Evolutionary conservation across 345 rosid genomes (phyloP), one percentile per base, ranked within the genome.

Genomic region (Salix exigua): DNA sequence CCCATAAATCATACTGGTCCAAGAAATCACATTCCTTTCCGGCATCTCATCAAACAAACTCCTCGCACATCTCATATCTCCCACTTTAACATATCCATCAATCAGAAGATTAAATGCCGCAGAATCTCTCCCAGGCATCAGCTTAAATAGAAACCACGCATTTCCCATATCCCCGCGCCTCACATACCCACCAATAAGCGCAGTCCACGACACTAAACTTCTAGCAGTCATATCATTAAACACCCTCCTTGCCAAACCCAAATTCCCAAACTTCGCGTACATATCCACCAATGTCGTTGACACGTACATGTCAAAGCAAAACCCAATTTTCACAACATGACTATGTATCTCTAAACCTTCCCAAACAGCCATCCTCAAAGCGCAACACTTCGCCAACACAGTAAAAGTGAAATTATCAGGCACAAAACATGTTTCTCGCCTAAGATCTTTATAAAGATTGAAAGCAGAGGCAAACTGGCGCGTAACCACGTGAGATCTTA

Each of bases 161-260:
- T 70, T 75, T 40, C 8, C 71, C 80, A 91, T 73, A 81, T 89
- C 82, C 11, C 89, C 90, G 28, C 79, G 77, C 83, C 80, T 89
- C 66, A 82, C 79, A 61, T 87, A 90, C 48, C 97, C 94, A 33
- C 90, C 79, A 23, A 93, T 85, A 9, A 91, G 73, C 70, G 89
- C 94, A 0, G 98, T 93, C 98, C 96, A 90, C 1, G 97, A 90
- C 55, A 90, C 93, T 68, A 82, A 31, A 80, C 87, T 90, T 81
- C 86, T 89, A 4, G 76, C 82, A 71, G 84, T 58, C 94, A 91
- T 93, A 72, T 89, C 94, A 16, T 93, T 91, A 8, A 93, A 91
- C 83, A 87, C 48, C 65, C 75, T 86, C 61, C 80, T 83, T 18
- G 96, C 91, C 4, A 26, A 83, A 33, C 30, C 66, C 83, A 87